These are phyloP conservation scores for Domatiomyces globalis DNA, from an alignment of 2,329 filamentous ascomycete genomes.

Conservation along the genomic window DNA sequence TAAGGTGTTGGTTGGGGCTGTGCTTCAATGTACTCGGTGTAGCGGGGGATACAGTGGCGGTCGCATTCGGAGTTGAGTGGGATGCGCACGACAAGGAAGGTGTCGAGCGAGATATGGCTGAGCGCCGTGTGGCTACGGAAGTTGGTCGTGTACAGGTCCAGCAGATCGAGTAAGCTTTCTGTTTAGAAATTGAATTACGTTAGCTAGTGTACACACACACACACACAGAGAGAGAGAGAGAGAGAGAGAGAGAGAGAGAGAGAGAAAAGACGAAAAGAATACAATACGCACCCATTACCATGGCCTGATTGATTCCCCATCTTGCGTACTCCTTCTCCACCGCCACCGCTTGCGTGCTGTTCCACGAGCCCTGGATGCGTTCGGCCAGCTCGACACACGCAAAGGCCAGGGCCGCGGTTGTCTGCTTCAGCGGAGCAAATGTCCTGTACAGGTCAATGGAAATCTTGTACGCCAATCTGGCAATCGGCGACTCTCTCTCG, in stretches of 20 bases:
- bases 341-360: slow-evolving; percentile 25
- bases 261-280: slow-evolving; percentile 29
- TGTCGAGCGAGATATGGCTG: slow-evolving; percentile 59
- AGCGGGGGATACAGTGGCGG: slow-evolving; percentile 45
- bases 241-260: no score
- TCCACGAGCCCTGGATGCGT: slow-evolving; percentile 38
- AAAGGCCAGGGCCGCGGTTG: slow-evolving; percentile 69
- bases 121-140: slow-evolving; percentile 54
- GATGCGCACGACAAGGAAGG: slow-evolving; percentile 77
- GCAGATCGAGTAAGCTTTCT: slow-evolving; percentile 78
- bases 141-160: slow-evolving; percentile 86
- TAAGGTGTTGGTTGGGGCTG: slow-evolving; percentile 23
- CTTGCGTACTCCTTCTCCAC: slow-evolving; percentile 38
- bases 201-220: no score
- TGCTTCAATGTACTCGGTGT: slow-evolving; percentile 39
- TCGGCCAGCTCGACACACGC: slow-evolving; percentile 69
- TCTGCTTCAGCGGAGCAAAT: slow-evolving; percentile 81
- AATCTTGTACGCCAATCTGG: slow-evolving; percentile 62
- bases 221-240: no score
- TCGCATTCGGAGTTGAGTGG: slow-evolving; percentile 70
- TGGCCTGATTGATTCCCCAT: slow-evolving; percentile 33
- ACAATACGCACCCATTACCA: slow-evolving; percentile 32
- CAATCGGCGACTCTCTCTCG: slow-evolving; percentile 40
- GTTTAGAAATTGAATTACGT: no score
- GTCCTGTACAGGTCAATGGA: slow-evolving; percentile 85